Evolutionary conservation across 768 basidiomycete species (phyloP).

Genomic region (Xerocomellus dryophilus): DNA sequence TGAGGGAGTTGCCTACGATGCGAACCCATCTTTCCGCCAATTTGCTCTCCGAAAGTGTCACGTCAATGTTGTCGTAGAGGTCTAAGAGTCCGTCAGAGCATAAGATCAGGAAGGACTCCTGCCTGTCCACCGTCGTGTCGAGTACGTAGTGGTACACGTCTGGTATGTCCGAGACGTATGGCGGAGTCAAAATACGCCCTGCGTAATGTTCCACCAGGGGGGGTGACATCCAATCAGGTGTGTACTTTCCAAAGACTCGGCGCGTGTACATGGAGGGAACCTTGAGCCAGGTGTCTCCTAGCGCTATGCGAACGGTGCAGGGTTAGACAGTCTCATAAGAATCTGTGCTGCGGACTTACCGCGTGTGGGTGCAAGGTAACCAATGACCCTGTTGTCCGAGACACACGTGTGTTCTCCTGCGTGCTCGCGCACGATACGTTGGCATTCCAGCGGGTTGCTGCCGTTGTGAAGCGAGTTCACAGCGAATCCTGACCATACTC

Average conservation of each 20-base stretch:
- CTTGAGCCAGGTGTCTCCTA: conserved; percentile 38
- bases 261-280: conserved; percentile 34
- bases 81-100: conserved; percentile 49
- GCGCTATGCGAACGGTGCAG: conserved; percentile 21
- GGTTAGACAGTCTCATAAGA: conserved; percentile 12
- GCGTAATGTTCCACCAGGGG: conserved; percentile 23
- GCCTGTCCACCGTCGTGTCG: conserved; percentile 10
- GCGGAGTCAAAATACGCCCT: conserved; percentile 42
- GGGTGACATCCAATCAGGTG: conserved; percentile 25
- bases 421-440: conserved; percentile 31
- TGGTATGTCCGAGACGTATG: conserved; percentile 42
- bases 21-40: conserved; percentile 36
- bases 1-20: conserved; percentile 29
- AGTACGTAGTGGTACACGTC: conserved; percentile 40
- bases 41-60: conserved; percentile 22
- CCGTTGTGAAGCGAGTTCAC: conserved; percentile 34
- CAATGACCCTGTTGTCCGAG: conserved; percentile 33
- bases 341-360: conserved; percentile 22
- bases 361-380: conserved; percentile 39
- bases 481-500: conserved; percentile 18
- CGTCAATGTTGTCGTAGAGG: conserved; percentile 33
- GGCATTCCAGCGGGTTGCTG: conserved; percentile 25
- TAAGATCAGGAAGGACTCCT: conserved; percentile 37
- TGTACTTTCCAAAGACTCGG: conserved; percentile 26
- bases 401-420: conserved; percentile 31